Base-by-base conservation (phyloP, 2,329 filamentous ascomycete genomes). In the Aspergillus tubingensis region DNA sequence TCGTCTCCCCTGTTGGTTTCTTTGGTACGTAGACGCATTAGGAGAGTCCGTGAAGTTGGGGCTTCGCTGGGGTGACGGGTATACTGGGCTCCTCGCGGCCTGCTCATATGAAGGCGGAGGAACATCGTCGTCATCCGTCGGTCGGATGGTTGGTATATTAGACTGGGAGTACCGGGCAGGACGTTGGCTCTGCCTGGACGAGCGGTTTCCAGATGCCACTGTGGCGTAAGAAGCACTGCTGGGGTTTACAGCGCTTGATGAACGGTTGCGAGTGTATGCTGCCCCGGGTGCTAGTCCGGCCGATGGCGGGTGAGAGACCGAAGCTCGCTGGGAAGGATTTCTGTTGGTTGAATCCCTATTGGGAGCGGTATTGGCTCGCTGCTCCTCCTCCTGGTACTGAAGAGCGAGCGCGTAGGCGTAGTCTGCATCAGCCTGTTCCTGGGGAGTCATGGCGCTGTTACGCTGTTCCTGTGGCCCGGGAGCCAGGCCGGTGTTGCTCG, bases 301-400 rank as follows among this genome's bases (percentile, higher is more conserved):
- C 48, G 69, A 60, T 44, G 69, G 53, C 10, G 63, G 64, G 43
- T 61, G 47, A 21, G 69, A 66, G 19, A 64, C 61, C n/a, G 67
- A 68, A 39, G 67, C 56, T 47, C 62, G 65, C 60, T 56, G 63
- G 48, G 60, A 60, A 75, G 79, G n/a, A 85, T 84, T 64, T 50
- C 62, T 50, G 15, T 58, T 58, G 32, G 62, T 36, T 64, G 65
- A 92, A 86, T 11, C 87, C 85, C 69, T 92, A 88, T 65, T 97
- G 92, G 75, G 98, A 94, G 36, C n/a, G 2, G 52, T 59, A 30
- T 63, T 65, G 64, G 92, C 86, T 13, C 87, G 85, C 69, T 92
- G 88, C 65, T 97, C 92, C 74, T 98, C 94, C 73, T 98, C 95
- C 73, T 98, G 94, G 1, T 97, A 84, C 72, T 98, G 95, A 6